Percentiles rank a stretch among this genome's conserved stretches.
Evolutionary conservation across 2,329 filamentous ascomycete genomes (phyloP).

Genomic region (Fusarium agapanthi): DNA sequence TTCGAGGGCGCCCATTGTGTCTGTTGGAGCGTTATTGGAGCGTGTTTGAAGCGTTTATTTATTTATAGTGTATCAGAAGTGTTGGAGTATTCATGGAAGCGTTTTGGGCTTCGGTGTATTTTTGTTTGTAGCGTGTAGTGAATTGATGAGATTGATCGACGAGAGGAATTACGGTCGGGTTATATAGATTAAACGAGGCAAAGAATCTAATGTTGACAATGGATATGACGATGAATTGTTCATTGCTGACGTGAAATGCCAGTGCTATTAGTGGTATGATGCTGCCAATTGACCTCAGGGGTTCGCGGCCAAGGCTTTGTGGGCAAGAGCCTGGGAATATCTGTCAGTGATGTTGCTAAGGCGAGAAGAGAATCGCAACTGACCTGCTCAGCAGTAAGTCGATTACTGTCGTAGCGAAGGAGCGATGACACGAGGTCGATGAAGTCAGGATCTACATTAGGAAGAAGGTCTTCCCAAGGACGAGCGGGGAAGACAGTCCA

Average conservation of each 20-base stretch:
- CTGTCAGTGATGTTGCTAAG: neutral
- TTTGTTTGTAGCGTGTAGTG: neutral
- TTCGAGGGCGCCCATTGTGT: neutral
- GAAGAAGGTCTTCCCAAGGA: conserved; percentile 76
- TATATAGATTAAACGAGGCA: neutral
- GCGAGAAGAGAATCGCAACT: neutral
- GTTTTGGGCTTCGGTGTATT: neutral
- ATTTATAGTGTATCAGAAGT: neutral
- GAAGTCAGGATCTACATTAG: conserved; percentile 64
- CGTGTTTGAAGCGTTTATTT: neutral
- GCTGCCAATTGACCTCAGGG: neutral
- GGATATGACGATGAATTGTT: neutral
- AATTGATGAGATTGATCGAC: neutral
- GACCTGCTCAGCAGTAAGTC: conserved; percentile 69
- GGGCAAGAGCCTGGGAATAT: conserved; percentile 35
- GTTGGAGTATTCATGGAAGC: neutral
- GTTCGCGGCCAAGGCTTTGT: conserved; percentile 17
- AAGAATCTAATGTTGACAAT: neutral
- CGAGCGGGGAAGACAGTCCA: conserved; percentile 78
- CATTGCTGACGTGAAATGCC: neutral
- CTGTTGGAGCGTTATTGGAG: neutral
- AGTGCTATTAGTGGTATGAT: neutral
- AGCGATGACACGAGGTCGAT: conserved; percentile 72
- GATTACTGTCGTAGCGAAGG: conserved; percentile 75
- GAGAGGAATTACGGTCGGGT: neutral